Evolutionary conservation across 768 basidiomycete species (phyloP).

Genomic region (Hygrocybe coccinea): DNA sequence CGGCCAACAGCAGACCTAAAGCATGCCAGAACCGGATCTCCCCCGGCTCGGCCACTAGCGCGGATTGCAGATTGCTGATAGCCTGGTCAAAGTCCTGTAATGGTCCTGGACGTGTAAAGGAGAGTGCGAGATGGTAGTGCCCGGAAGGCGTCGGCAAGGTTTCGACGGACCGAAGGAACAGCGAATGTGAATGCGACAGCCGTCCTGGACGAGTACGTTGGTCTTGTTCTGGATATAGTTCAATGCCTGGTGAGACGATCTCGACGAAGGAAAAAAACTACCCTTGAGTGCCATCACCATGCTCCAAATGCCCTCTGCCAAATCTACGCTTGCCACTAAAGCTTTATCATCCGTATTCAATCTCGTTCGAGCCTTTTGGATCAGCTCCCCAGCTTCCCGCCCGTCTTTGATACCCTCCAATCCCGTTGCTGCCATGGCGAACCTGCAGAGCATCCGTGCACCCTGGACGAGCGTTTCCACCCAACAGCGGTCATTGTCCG

Average conservation of each 20-base stretch:
- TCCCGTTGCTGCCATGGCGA: conserved; percentile 30
- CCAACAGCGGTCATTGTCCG: conserved; percentile 68
- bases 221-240: conserved; percentile 53
- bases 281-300: conserved; percentile 68
- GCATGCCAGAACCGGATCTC: conserved; percentile 86
- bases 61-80: conserved; percentile 57
- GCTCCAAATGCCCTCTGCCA: conserved; percentile 72
- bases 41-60: conserved; percentile 63
- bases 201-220: conserved; percentile 53
- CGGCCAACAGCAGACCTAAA: conserved; percentile 74
- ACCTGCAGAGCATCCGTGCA: conserved; percentile 66
- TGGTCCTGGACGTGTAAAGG: conserved; percentile 59
- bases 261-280: conserved; percentile 28
- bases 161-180: conserved; percentile 47
- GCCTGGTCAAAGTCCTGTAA: conserved; percentile 65
- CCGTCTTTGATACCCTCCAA: conserved; percentile 52
- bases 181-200: conserved; percentile 51
- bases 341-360: conserved; percentile 46
- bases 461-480: conserved; percentile 76
- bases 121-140: conserved; percentile 78
- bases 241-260: not conserved
- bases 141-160: conserved; percentile 49
- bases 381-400: conserved; percentile 53
- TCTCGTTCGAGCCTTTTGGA: conserved; percentile 58
- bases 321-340: conserved; percentile 53